Evolutionary conservation across 179 eudicot species (phyloP).

Genomic region (Beta lomatogona): DNA sequence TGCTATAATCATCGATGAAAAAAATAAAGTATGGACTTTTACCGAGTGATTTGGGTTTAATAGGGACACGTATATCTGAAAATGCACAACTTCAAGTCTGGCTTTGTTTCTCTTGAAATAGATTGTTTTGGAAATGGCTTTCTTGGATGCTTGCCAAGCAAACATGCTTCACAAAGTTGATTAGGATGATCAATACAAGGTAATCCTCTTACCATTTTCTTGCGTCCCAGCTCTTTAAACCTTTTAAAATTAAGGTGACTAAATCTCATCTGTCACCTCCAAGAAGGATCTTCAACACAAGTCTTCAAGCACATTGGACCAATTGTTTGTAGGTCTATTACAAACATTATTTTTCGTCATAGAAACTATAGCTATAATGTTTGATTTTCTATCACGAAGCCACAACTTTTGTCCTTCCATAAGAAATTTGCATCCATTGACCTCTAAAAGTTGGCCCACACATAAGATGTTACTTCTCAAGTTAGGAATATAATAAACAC

Average conservation of each 20-base stretch:
- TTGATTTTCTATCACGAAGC: constrained; percentile 9
- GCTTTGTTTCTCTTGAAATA: background rate
- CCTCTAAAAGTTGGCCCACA: constrained; percentile 11
- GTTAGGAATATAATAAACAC: constrained; percentile 4
- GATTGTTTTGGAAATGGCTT: background rate
- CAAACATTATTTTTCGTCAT: background rate
- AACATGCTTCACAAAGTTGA: constrained; percentile 13
- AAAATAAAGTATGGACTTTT: background rate
- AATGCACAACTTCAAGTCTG: constrained; percentile 9
- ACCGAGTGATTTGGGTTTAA: background rate
- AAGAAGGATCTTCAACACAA: constrained; percentile 14
- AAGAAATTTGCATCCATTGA: constrained; percentile 4
- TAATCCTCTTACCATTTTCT: background rate
- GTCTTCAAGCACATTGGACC: constrained; percentile 4
- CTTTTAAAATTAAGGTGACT: constrained; percentile 2
- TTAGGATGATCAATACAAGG: background rate
- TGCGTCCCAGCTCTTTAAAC: background rate
- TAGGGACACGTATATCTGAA: background rate
- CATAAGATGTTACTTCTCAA: constrained; percentile 9
- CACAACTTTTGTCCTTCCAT: constrained; percentile 8
- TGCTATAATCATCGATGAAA: constrained; percentile 1
- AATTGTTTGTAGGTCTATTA: background rate
- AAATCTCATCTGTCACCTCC: constrained; percentile 14
- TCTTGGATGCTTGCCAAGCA: constrained; percentile 9
- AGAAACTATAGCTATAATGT: background rate